phyloP scores from a whole-genome alignment of 2,329 filamentous ascomycete genomes.

The Bertia moriformis region DNA sequence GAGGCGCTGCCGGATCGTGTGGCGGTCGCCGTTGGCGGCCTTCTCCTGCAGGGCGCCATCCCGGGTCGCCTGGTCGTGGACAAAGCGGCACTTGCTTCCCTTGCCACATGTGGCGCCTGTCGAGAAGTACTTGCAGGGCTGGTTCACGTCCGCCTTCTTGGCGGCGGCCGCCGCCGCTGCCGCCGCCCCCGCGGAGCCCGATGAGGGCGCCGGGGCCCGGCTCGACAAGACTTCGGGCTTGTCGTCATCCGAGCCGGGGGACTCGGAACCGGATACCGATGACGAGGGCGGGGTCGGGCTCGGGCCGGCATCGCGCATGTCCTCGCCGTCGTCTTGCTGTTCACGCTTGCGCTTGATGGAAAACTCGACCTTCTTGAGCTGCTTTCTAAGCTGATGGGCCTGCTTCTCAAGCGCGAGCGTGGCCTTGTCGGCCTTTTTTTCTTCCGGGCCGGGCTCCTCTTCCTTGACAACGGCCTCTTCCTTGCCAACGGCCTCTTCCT shows the following conservation, averaged over 20 bases:
- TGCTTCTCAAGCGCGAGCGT: conserved; percentile 18
- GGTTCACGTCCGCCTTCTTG: conserved; percentile 44
- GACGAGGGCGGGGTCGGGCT: conserved; percentile 22
- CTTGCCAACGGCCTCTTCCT: conserved; percentile 1
- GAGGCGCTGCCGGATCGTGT: conserved; percentile 52
- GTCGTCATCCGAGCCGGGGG: conserved; percentile 38
- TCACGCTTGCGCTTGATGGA: conserved; percentile 56
- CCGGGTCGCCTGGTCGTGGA: conserved; percentile 48
- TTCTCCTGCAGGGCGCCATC: conserved; percentile 49
- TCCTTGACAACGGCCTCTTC: conserved; percentile 1
- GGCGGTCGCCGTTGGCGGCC: conserved; percentile 47
- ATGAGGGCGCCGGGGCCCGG: conserved; percentile 19
- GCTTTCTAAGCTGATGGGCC: conserved; percentile 46
- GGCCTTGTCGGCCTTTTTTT: not conserved
- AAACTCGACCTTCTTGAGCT: conserved; percentile 57
- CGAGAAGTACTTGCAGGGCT: conserved; percentile 59
- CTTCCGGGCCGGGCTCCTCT: too few relatives aligned
- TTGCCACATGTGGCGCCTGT: conserved; percentile 56
- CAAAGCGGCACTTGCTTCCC: conserved; percentile 64
- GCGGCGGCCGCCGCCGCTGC: conserved; percentile 25
- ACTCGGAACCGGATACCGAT: conserved; percentile 15
- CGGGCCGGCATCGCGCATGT: too few relatives aligned
- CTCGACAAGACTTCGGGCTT: conserved; percentile 42
- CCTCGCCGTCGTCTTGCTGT: conserved; percentile 52
- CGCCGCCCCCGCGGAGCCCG: too few relatives aligned